These are phyloP conservation scores for Diplodia intermedia DNA, from an alignment of 2,329 filamentous ascomycete genomes.

Conservation along the genomic window DNA sequence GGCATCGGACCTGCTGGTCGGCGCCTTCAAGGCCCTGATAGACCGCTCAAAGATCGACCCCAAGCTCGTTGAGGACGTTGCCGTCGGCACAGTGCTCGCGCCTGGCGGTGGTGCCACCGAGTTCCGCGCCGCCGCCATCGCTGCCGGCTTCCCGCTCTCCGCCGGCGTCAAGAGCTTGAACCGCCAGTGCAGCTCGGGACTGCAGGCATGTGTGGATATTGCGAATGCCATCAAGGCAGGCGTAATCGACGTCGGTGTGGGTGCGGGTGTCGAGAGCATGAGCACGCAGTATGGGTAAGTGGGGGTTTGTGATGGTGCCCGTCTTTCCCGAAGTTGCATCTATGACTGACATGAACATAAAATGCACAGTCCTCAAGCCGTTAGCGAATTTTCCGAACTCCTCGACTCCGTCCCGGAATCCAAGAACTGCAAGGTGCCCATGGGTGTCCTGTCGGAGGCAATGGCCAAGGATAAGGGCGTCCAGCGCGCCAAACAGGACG, in stretches of 20 bases:
- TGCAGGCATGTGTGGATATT: conserved; percentile 92
- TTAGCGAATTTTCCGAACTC: conserved; percentile 89
- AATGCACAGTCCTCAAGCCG: conserved; percentile 68
- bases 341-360: background rate
- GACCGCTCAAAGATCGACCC: conserved; percentile 84
- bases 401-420: conserved; percentile 82
- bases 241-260: conserved; percentile 95
- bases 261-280: conserved; percentile 97
- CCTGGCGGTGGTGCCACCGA: conserved; percentile 95
- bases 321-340: background rate
- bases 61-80: conserved; percentile 85
- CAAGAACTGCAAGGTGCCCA: conserved; percentile 96
- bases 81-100: conserved; percentile 87
- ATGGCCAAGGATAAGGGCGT: conserved; percentile 90
- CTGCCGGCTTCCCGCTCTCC: conserved; percentile 86
- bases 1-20: conserved; percentile 83
- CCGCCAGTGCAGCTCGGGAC: conserved; percentile 90
- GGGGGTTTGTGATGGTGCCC: background rate
- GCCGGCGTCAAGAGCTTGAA: conserved; percentile 89
- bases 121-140: conserved; percentile 89
- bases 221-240: conserved; percentile 89
- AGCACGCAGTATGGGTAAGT: conserved; percentile 74
- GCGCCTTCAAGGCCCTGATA: conserved; percentile 81
- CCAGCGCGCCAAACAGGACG: conserved; percentile 76
- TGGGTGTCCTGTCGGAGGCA: conserved; percentile 91